Evolutionary conservation across 495 filamentous ascomycete genomes (phyloP).

Genomic region (Xylaria longipes): DNA sequence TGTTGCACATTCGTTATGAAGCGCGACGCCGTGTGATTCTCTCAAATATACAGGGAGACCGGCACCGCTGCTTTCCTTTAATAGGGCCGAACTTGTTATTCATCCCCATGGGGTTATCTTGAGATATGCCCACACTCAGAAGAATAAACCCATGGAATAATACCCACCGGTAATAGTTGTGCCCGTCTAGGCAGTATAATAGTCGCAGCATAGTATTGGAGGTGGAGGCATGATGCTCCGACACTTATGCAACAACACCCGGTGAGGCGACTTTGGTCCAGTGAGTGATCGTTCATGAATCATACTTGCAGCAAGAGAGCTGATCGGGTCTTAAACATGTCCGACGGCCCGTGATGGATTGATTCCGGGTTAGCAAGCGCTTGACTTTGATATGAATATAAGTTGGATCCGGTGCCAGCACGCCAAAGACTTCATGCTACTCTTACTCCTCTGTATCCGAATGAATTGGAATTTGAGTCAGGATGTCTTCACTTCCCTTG

Average conservation of each 20-base stretch:
- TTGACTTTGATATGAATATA: slow-evolving; percentile 1
- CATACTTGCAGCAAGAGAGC: not conserved
- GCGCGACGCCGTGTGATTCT: not conserved
- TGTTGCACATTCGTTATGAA: not conserved
- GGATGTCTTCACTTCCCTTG: slow-evolving; percentile 1
- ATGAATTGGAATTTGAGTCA: not conserved
- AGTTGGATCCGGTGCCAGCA: not conserved
- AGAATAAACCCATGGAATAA: not conserved
- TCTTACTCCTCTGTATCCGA: not conserved
- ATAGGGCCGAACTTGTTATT: not conserved
- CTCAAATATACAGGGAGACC: not conserved
- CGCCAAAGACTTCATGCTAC: not conserved
- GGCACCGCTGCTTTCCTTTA: not conserved
- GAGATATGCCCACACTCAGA: not conserved
- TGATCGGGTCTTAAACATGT: slow-evolving; percentile 3
- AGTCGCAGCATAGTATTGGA: not conserved
- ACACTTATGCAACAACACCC: not conserved
- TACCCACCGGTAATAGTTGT: not conserved
- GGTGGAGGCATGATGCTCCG: not conserved
- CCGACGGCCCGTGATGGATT: slow-evolving; percentile 2
- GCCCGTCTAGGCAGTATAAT: not conserved
- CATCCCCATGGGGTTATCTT: not conserved
- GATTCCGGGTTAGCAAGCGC: not conserved
- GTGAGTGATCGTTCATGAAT: not conserved
- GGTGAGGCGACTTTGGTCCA: not conserved